Evolutionary conservation across 1,284 basidiomycete genomes (phyloP).

Genomic region (Austroboletus novae-zelandiae): DNA sequence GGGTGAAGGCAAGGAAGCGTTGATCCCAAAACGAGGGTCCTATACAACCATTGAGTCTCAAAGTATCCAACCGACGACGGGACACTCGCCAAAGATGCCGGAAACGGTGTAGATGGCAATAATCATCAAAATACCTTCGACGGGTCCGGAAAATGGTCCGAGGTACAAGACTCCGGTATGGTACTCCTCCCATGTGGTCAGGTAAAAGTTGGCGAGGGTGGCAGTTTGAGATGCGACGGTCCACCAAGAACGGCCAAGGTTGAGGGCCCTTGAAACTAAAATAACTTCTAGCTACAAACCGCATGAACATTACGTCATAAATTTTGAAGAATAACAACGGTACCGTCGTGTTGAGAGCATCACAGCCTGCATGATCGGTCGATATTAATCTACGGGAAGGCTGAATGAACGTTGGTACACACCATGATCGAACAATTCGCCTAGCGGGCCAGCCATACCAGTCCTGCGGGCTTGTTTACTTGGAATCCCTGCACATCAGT

Average conservation of each 20-base stretch:
- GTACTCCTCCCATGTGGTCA: conserved; percentile 98
- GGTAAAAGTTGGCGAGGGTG: conserved; percentile 91
- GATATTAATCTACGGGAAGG: background rate
- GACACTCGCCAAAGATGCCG: conserved; percentile 62
- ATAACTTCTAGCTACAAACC: conserved; percentile 74
- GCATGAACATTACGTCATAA: conserved; percentile 1
- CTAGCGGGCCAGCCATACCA: conserved; percentile 93
- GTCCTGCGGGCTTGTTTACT: conserved; percentile 95
- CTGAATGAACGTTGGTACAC: conserved; percentile 18
- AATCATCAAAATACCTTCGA: conserved; percentile 94
- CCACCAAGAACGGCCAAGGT: conserved; percentile 95
- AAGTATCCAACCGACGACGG: background rate
- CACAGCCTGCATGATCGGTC: conserved; percentile 57
- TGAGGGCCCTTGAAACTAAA: conserved; percentile 81
- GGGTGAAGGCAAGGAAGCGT: conserved; percentile 60
- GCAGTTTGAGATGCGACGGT: conserved; percentile 86
- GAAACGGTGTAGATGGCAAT: conserved; percentile 77
- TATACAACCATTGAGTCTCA: conserved; percentile 22
- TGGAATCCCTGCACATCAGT: background rate
- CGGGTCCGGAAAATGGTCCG: conserved; percentile 93
- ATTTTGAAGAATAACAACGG: conserved; percentile 17
- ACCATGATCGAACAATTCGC: conserved; percentile 98
- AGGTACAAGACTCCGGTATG: conserved; percentile 91
- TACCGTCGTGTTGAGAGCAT: conserved; percentile 94
- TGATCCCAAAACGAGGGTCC: conserved; percentile 86